Evolutionary conservation across 2,329 filamentous ascomycete genomes (phyloP).

Genomic region (Taxawa tesnikishii): DNA sequence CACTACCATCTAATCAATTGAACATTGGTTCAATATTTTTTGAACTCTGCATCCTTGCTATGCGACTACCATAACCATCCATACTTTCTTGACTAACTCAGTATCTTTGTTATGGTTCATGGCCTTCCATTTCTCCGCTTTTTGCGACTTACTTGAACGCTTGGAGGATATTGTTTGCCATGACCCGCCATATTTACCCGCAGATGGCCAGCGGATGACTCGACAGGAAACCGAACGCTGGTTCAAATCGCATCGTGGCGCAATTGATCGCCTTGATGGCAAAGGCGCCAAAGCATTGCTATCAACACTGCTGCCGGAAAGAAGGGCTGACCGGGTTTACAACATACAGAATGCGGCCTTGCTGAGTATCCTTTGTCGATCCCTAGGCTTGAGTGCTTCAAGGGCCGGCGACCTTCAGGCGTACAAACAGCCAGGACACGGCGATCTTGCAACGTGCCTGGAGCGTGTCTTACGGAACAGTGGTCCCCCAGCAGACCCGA

Average conservation of each 20-base stretch:
- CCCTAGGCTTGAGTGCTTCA: conserved; percentile 51
- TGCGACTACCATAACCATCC: too few relatives aligned
- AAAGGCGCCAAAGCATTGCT: conserved; percentile 50
- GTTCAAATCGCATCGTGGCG: conserved; percentile 52
- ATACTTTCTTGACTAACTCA: too few relatives aligned
- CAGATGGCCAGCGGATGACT: conserved; percentile 15
- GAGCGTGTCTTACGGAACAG: conserved; percentile 51
- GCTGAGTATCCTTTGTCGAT: conserved; percentile 53
- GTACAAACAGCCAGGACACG: conserved; percentile 46
- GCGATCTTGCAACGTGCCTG: conserved; percentile 62
- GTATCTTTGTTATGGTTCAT: conserved; percentile 30
- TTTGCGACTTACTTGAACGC: conserved; percentile 63
- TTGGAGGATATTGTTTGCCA: conserved; percentile 41
- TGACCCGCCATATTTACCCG: conserved; percentile 26
- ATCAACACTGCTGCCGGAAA: conserved; percentile 65
- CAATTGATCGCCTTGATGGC: conserved; percentile 45
- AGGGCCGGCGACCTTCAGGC: conserved; percentile 49
- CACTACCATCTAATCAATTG: too few relatives aligned
- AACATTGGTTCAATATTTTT: too few relatives aligned
- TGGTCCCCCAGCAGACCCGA: conserved; percentile 24
- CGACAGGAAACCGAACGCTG: conserved; percentile 43
- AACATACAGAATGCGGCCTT: conserved; percentile 50
- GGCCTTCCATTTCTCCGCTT: conserved; percentile 54
- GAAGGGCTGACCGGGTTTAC: conserved; percentile 67
- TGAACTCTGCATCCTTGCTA: too few relatives aligned